Evolutionary conservation across 345 rosid genomes (phyloP).

Genomic region (Linum trigynum): DNA sequence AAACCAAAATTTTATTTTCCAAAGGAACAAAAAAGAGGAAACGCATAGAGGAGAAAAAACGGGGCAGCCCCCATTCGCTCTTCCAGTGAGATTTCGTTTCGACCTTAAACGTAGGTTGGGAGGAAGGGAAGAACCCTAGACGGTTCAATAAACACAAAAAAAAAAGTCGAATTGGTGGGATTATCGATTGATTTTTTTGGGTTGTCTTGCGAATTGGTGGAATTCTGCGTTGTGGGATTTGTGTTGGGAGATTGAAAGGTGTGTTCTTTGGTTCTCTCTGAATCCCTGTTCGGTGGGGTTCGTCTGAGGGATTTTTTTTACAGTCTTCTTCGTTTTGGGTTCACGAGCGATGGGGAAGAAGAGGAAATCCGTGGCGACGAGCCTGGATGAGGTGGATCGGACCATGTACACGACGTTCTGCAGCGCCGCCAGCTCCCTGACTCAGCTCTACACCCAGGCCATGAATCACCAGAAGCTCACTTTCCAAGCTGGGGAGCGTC

Average conservation of each 20-base stretch:
- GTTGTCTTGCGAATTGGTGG: background rate
- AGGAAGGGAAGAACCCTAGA: background rate
- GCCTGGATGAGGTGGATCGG: constrained; percentile 89
- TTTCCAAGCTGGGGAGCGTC: constrained; percentile 26
- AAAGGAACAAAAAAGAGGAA: background rate
- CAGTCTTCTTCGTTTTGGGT: background rate
- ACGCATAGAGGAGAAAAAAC: background rate
- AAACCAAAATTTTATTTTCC: background rate
- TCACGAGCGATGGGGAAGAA: constrained; percentile 57
- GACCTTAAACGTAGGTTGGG: background rate
- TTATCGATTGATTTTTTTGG: no score
- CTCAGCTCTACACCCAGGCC: constrained; percentile 64
- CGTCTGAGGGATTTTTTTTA: background rate
- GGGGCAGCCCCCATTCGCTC: background rate
- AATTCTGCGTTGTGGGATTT: no score
- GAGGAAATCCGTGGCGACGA: constrained; percentile 71
- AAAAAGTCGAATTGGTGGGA: background rate
- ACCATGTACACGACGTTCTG: constrained; percentile 81
- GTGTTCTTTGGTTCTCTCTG: no score
- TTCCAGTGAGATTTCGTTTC: background rate
- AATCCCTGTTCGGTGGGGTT: background rate
- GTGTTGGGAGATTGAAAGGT: no score
- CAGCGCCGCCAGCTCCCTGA: constrained; percentile 86
- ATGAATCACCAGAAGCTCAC: constrained; percentile 28
- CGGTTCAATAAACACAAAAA: no score